Conservation (phyloP, 1,284 basidiomycete species). For the Apiotrichum akiyoshidainum region DNA sequence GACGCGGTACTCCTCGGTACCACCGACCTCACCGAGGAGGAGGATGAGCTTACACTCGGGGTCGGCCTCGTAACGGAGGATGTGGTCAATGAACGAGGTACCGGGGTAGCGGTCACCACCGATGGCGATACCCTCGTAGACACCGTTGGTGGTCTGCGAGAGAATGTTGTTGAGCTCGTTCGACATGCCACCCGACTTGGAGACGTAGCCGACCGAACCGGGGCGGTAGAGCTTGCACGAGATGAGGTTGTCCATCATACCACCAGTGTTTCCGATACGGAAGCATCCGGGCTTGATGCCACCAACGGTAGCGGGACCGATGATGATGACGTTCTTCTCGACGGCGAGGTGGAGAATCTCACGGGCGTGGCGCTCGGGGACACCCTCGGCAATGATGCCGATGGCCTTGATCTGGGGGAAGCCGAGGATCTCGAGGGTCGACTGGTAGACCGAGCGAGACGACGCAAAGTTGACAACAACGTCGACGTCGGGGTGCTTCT, state of each 20-base stretch:
- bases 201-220: slow-evolving; percentile 97
- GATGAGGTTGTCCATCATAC: slow-evolving; percentile 99
- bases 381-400: slow-evolving; percentile 97
- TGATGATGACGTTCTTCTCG: slow-evolving; percentile 86
- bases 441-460: slow-evolving; percentile 89
- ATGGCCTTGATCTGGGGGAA: slow-evolving; percentile 74
- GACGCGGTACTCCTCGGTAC: slow-evolving; percentile 98
- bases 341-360: slow-evolving; percentile 90
- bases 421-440: slow-evolving; percentile 84
- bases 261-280: slow-evolving; percentile 98
- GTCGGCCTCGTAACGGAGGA: slow-evolving; percentile 95
- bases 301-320: slow-evolving; percentile 97
- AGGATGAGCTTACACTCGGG: slow-evolving; percentile 99
- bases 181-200: slow-evolving; percentile 99
- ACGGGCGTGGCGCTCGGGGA: slow-evolving; percentile 93
- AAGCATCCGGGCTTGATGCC: slow-evolving; percentile 99
- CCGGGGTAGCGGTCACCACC: slow-evolving; percentile 99
- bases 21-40: slow-evolving; percentile 96
- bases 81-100: slow-evolving; percentile 98
- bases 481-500: slow-evolving; percentile 95
- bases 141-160: slow-evolving; percentile 94
- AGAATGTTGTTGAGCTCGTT: slow-evolving; percentile 99
- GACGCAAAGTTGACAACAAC: slow-evolving; percentile 98
- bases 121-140: slow-evolving; percentile 99
- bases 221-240: slow-evolving; percentile 97